A percentile compares a stretch with the other conserved stretches of the same genome.
Evolutionary conservation across 805 yeast species (phyloP).

Genomic region (Hanseniaspora mollemarum): DNA sequence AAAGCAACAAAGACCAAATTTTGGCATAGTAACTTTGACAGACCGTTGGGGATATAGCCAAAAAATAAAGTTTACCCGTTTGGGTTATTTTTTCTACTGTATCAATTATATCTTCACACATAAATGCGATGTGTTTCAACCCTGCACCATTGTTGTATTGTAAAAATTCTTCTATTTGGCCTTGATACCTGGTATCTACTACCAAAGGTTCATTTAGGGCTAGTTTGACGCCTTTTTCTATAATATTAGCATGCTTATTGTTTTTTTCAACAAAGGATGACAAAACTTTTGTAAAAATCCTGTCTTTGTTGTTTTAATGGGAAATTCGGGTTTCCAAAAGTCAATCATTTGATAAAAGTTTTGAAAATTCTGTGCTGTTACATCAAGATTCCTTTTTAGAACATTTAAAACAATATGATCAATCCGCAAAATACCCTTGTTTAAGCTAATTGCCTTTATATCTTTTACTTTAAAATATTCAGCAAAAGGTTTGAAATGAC

Average conservation of each 20-base stretch:
- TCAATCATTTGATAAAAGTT: constrained; percentile 48
- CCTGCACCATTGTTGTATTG: constrained; percentile 73
- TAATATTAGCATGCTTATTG: constrained; percentile 58
- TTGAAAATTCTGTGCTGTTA: constrained; percentile 54
- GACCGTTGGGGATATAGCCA: constrained; percentile 31
- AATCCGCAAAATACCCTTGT: not conserved
- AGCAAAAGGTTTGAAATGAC: not conserved
- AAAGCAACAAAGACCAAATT: constrained; percentile 36
- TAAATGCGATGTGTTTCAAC: constrained; percentile 69
- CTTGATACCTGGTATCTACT: constrained; percentile 49
- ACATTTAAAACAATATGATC: constrained; percentile 13
- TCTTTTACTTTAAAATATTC: not conserved
- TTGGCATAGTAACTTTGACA: constrained; percentile 47
- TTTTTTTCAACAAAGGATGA: constrained; percentile 59
- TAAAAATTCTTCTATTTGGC: constrained; percentile 75
- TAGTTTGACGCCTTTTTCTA: constrained; percentile 58
- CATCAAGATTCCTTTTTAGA: not conserved
- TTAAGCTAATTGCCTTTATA: not conserved
- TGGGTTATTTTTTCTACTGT: constrained; percentile 42
- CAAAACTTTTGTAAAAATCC: constrained; percentile 62
- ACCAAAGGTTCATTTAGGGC: constrained; percentile 70
- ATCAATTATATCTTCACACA: constrained; percentile 47
- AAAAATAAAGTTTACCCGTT: constrained; percentile 59
- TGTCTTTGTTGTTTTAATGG: constrained; percentile 73
- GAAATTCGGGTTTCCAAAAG: constrained; percentile 51